These are phyloP conservation scores for Epipyxis sp. DNA, from an alignment of 108 stramenopile species.

Conservation along the genomic window DNA sequence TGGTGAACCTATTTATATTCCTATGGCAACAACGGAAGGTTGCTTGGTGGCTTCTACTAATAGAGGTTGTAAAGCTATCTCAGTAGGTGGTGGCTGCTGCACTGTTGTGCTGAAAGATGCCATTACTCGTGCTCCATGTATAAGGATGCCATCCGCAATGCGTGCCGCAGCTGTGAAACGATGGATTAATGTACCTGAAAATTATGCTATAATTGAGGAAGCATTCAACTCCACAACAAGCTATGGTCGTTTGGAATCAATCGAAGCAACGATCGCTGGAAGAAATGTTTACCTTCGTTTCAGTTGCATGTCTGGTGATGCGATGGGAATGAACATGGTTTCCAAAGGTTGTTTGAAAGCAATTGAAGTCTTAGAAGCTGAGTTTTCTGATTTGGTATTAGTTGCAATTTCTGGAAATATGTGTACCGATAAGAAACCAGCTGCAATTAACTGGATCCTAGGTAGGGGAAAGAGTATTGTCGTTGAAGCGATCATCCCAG, in stretches of 20 bases:
- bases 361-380: constrained; percentile 66
- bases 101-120: constrained; percentile 81
- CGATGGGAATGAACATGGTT: constrained; percentile 99
- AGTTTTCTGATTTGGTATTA: constrained; percentile 69
- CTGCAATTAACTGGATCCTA: constrained; percentile 95
- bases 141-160: constrained; percentile 74
- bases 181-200: constrained; percentile 69
- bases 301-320: constrained; percentile 90
- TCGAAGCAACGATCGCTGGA: constrained; percentile 82
- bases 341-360: constrained; percentile 87
- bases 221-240: constrained; percentile 94
- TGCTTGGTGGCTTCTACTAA: constrained; percentile 92
- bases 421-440: constrained; percentile 98
- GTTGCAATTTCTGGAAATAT: constrained; percentile 92
- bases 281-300: constrained; percentile 88
- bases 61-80: constrained; percentile 93
- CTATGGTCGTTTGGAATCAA: constrained; percentile 78
- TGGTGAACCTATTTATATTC: constrained; percentile 77
- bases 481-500: constrained; percentile 82
- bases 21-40: constrained; percentile 98
- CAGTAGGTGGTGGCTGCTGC: constrained; percentile 50
- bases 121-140: constrained; percentile 93
- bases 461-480: constrained; percentile 95
- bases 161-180: constrained; percentile 78
- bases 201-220: constrained; percentile 72